phyloP scores from a whole-genome alignment of 305 asterid genomes.

The Plantago rigida region DNA sequence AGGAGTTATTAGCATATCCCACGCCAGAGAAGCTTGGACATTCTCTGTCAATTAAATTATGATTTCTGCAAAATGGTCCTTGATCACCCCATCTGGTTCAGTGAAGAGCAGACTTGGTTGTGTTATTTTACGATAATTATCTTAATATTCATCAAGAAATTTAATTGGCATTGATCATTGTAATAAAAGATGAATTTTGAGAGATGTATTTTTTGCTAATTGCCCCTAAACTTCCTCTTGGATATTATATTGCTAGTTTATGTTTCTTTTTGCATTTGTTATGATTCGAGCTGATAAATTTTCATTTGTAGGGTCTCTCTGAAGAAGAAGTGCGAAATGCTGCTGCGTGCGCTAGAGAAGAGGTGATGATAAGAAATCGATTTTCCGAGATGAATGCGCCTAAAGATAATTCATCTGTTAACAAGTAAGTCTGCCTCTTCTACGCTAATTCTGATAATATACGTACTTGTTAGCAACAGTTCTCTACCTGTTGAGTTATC shows the following conservation, averaged over 20 bases:
- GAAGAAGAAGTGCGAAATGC: slow-evolving; percentile 98
- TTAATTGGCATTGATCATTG: slow-evolving; percentile 1
- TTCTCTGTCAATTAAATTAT: too few species aligned
- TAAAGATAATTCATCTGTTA: slow-evolving; percentile 69
- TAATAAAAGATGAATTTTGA: slow-evolving; percentile 3
- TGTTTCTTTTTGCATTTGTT: slow-evolving; percentile 12
- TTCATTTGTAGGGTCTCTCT: slow-evolving; percentile 70
- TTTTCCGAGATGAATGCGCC: slow-evolving; percentile 99
- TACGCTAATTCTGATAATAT: slow-evolving; percentile 12
- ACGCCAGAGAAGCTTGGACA: too few species aligned
- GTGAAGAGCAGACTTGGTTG: too few species aligned
- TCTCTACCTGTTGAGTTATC: slow-evolving; percentile 1
- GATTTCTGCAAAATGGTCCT: too few species aligned
- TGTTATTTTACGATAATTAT: background rate
- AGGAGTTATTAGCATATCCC: too few species aligned
- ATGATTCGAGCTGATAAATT: slow-evolving; percentile 19
- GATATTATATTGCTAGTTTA: slow-evolving; percentile 7
- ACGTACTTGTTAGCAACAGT: slow-evolving; percentile 2
- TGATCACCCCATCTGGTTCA: too few species aligned
- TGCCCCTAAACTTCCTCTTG: background rate
- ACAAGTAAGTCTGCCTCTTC: slow-evolving; percentile 50
- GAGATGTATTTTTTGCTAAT: background rate
- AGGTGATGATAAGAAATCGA: slow-evolving; percentile 91
- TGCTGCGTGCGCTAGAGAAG: slow-evolving; percentile 97
- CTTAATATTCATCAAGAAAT: background rate